A percentile compares a stretch with the other conserved stretches of the same genome.
Conservation (phyloP, 352 stramenopile genomes). For the Phytophthora brassicae region DNA sequence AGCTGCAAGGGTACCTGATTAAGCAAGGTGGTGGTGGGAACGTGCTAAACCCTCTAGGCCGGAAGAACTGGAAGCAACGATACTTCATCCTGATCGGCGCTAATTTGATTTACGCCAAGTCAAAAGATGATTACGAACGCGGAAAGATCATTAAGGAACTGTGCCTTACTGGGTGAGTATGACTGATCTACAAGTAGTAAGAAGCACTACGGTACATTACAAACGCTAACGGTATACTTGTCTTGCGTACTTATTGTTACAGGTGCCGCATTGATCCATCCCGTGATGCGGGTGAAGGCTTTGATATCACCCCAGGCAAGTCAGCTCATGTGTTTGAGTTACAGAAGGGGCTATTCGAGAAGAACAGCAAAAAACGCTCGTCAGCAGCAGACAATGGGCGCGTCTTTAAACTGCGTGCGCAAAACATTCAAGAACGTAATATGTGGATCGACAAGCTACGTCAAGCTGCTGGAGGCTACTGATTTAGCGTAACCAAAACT, state of each 20-base stretch:
- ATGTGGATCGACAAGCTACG: constrained; percentile 82
- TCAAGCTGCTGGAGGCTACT: constrained; percentile 50
- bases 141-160: constrained; percentile 87
- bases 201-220: background rate
- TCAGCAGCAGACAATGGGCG: constrained; percentile 72
- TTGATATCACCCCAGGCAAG: constrained; percentile 79
- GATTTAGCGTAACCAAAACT: background rate
- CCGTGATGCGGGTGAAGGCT: constrained; percentile 76
- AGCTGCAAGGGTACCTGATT: constrained; percentile 85
- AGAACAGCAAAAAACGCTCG: constrained; percentile 77
- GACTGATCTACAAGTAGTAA: too few relatives aligned
- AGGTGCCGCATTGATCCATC: constrained; percentile 78
- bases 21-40: constrained; percentile 84
- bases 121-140: constrained; percentile 87
- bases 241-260: background rate
- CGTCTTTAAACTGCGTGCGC: constrained; percentile 81
- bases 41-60: constrained; percentile 69
- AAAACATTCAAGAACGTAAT: constrained; percentile 82
- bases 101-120: constrained; percentile 81
- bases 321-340: constrained; percentile 71
- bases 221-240: background rate
- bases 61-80: constrained; percentile 89
- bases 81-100: constrained; percentile 83
- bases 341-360: constrained; percentile 77
- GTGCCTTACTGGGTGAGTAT: constrained; percentile 64